Base-by-base conservation (phyloP, 768 basidiomycete genomes). In the Glaciozyma antarctica region DNA sequence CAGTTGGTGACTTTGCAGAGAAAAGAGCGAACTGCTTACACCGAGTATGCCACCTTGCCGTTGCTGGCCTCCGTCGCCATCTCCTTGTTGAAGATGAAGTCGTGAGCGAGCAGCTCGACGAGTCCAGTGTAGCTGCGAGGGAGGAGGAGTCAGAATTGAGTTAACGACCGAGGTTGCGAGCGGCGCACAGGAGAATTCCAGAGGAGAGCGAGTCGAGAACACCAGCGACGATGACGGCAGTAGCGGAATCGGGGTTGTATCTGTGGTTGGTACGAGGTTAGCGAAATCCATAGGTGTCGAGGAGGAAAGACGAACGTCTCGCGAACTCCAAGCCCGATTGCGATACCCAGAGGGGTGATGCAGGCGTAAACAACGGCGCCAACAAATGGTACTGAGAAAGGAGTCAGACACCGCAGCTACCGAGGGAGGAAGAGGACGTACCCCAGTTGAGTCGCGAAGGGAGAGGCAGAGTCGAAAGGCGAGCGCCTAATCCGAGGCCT, bases 391-490 rank as follows among this genome's bases (percentile, higher is more conserved):
- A 60, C 57, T 52, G 51, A 26, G 51, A 5, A n/a, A 28, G 24
- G 1, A n/a, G 9, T 15, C 15, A 13, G 21, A 30, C 4, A 22
- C n/a, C 15, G 51, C 12, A 12, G 12, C 10, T 24, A 26, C 32
- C 4, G 49, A 24, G 24, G 21, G 17, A 30, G 12, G 7, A 0
- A 13, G 13, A 28, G 2, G 51, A 52, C 51, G 13, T 19, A 52
- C 51, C 51, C 58, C 59, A 65, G 21, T 26, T 22, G 34, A 54
- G 58, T n/a, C 45, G 28, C 10, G 43, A 12, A 15, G 73, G 73
- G 58, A 73, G 71, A 13, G 53, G 66, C 2, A 75, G 67, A 48
- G 71, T 64, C 51, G 75, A 74, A 26, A 76, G 73, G 5, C 75
- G 65, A 13, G 54, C 22, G 7, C 54, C 54, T 8, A 55, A 21